A percentile compares a stretch with the other conserved stretches of the same genome.
Evolutionary conservation across 805 yeast genomes (phyloP).

Genomic region (Monosporozyma siamensis): DNA sequence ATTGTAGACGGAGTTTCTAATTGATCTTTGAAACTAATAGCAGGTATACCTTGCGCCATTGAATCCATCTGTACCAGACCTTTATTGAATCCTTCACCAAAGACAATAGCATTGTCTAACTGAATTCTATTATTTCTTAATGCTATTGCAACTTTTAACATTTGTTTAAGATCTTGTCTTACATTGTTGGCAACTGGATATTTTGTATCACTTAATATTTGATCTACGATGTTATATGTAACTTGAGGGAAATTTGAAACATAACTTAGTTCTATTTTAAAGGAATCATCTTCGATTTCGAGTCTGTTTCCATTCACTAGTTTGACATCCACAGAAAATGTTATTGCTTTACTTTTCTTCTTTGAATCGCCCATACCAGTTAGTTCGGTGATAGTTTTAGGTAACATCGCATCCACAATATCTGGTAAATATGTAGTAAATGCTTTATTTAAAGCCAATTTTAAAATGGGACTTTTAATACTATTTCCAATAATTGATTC

Average conservation of each 20-base stretch:
- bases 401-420: conserved; percentile 59
- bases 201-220: conserved; percentile 28
- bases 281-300: conserved; percentile 14
- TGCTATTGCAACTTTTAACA: conserved; percentile 24
- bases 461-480: conserved; percentile 27
- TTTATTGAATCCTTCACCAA: conserved; percentile 31
- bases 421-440: conserved; percentile 70
- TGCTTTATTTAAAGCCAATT: conserved; percentile 51
- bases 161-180: conserved; percentile 29
- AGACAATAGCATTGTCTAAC: conserved; percentile 33
- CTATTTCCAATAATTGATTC: conserved; percentile 12
- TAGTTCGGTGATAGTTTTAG: conserved; percentile 40
- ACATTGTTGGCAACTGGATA: conserved; percentile 4
- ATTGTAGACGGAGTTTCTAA: conserved; percentile 41
- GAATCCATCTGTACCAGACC: conserved; percentile 14
- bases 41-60: not conserved
- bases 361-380: conserved; percentile 44
- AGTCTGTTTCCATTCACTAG: conserved; percentile 13
- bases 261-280: conserved; percentile 33
- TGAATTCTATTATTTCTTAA: conserved; percentile 25
- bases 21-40: conserved; percentile 20
- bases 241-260: conserved; percentile 41
- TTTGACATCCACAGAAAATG: conserved; percentile 33
- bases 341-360: conserved; percentile 38
- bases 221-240: conserved; percentile 58